Base-by-base conservation (phyloP, 352 stramenopile genomes). In the Phytophthora litchii region DNA sequence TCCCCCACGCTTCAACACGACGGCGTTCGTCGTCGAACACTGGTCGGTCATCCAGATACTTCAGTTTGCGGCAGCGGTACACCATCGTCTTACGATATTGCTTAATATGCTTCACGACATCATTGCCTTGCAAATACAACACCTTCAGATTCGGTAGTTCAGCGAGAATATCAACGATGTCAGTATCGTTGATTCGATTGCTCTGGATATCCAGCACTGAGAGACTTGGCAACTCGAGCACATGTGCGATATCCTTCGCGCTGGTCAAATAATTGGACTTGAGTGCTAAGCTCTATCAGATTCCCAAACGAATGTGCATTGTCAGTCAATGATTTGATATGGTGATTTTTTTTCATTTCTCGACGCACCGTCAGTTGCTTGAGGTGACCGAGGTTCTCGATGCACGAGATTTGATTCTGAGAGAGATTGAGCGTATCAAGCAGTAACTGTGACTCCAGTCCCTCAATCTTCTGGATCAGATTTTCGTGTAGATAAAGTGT, bases 401-500 rank as follows among this genome's bases (percentile, higher is more conserved):
- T 88, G 35, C 66, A 67, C 8, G 79, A 68, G 44, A 94, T 90
- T 49, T 92, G 81, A 61, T 94, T 94, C 55, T 92, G 82, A 41
- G 78, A 84, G 13, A 93, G 80, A 38, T 94, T 92, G 42, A 94
- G 78, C 25, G 84, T 89, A 59, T 94, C 86, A 17, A 94, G 68
- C 9, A 52, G 46, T 12, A 57, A 16, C 50, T 88, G 80, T 11
- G 64, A 53, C 8, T 92, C 80, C 29, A 96, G 59, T 4, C 80
- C 80, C 63, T 96, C 86, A 53, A 98, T 97, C 60, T 92, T 91
- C 59, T 95, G 90, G 57, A 99, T 97, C 21, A 96, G 66, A 50
- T 99, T 99, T 64, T 98, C 94, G 40, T 99, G 93, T 29, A 98
- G 70, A 54, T 98, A 97, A 3, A 99, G 78, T 21, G 88, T 95